Percentiles rank a stretch among this genome's conserved stretches.
Evolutionary conservation across 495 filamentous ascomycete species (phyloP).

Genomic region (Cladorrhinum samala): DNA sequence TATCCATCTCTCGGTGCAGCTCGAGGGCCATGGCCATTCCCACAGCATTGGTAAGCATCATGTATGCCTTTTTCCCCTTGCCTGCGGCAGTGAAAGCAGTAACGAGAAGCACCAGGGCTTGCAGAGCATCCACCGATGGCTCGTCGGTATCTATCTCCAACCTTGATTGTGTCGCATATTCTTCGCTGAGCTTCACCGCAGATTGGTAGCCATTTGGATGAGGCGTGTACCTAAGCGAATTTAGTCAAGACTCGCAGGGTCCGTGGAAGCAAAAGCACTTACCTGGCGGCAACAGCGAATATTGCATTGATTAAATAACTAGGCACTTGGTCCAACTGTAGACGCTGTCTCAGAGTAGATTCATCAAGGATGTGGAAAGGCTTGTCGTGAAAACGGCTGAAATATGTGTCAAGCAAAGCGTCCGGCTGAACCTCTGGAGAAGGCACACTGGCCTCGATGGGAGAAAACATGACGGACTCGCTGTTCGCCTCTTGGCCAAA

Average conservation of each 20-base stretch:
- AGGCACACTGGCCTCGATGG: slow-evolving; percentile 27
- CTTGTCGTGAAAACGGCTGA: slow-evolving; percentile 68
- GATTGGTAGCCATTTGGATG: slow-evolving; percentile 56
- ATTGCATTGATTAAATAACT: slow-evolving; percentile 60
- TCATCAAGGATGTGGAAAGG: slow-evolving; percentile 77
- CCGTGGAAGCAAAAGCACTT: slow-evolving; percentile 7
- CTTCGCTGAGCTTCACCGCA: slow-evolving; percentile 54
- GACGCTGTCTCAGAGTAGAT: slow-evolving; percentile 56
- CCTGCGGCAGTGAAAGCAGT: slow-evolving; percentile 69
- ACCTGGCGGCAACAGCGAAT: slow-evolving; percentile 66
- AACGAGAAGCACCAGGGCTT: slow-evolving; percentile 68
- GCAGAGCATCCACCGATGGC: slow-evolving; percentile 67
- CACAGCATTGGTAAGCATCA: slow-evolving; percentile 75
- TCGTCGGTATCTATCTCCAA: slow-evolving; percentile 69
- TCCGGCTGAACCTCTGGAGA: slow-evolving; percentile 45
- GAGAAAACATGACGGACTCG: slow-evolving; percentile 14
- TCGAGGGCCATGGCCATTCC: slow-evolving; percentile 77
- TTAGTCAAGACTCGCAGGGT: slow-evolving; percentile 5
- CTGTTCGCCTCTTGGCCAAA: slow-evolving; percentile 3
- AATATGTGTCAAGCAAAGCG: slow-evolving; percentile 67
- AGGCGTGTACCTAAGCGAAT: slow-evolving; percentile 52
- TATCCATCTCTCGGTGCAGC: slow-evolving; percentile 63
- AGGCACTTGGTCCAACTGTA: slow-evolving; percentile 61
- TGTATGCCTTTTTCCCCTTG: slow-evolving; percentile 79
- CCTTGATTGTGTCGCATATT: slow-evolving; percentile 61